These are phyloP conservation scores for Lithospermum erythrorhizon DNA, from an alignment of 257 asterid species.

Conservation along the genomic window DNA sequence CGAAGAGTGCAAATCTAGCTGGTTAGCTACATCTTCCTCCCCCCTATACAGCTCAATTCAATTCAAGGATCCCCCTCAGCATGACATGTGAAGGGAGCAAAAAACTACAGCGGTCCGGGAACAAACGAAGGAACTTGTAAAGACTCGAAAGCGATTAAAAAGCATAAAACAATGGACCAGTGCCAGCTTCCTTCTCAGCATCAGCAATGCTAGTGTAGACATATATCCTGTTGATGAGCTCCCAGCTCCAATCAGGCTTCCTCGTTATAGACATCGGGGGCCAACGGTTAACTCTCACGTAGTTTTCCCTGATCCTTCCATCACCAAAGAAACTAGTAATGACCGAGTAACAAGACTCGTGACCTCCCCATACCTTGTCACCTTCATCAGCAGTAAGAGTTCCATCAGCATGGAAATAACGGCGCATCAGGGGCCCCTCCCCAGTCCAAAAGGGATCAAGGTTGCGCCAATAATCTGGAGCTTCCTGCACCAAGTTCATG, in stretches of 20 bases:
- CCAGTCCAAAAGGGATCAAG: conserved; percentile 74
- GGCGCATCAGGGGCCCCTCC: conserved; percentile 36
- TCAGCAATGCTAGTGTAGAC: conserved; percentile 57
- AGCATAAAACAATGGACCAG: conserved; percentile 38
- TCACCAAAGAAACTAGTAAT: conserved; percentile 53
- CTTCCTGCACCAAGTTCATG: conserved; percentile 28
- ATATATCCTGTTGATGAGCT: conserved; percentile 36
- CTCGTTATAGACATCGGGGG: conserved; percentile 44
- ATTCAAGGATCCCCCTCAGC: background rate
- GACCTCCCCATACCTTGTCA: conserved; percentile 88
- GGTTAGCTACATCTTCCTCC: too few relatives aligned
- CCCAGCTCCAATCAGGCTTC: conserved; percentile 76
- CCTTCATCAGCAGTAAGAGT: conserved; percentile 55
- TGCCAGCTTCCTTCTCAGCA: conserved; percentile 34
- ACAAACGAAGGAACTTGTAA: background rate
- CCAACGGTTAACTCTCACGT: conserved; percentile 78
- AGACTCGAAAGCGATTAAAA: conserved; percentile 7
- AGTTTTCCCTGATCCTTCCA: conserved; percentile 59
- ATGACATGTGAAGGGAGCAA: background rate
- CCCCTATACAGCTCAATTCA: too few relatives aligned
- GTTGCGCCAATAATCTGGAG: conserved; percentile 64
- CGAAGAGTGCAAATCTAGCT: background rate
- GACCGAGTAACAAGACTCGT: conserved; percentile 58
- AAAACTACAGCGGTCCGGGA: background rate
- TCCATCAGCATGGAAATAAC: conserved; percentile 75